Base-by-base conservation (phyloP, 768 basidiomycete genomes). In the Neoboletus subvelutipes region DNA sequence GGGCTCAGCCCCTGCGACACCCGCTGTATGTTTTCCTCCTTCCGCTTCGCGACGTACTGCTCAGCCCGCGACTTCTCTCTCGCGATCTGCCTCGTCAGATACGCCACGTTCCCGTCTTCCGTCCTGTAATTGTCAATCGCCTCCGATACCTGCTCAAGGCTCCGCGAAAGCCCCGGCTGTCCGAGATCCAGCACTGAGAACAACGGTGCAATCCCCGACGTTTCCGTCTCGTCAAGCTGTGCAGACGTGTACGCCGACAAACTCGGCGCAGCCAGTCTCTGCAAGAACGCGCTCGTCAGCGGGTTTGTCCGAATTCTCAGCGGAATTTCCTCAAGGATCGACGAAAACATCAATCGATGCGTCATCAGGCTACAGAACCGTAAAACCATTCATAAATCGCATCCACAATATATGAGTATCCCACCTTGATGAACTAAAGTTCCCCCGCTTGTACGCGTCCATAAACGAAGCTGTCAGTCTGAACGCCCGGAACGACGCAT, bases 41-140 rank as follows among this genome's bases (percentile, higher is more conserved):
- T 91, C 54, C 93, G 85, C 73, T 94, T 94, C 65, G 83, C 80
- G 52, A 94, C 74, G 67, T 88, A 87, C 52, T 80, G 78, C 54
- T 97, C 94, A 49, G 92, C 91, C 58, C 83, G 84, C 43, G 80
- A 74, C 67, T 84, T 87, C 72, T 97, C 94, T 31, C 94, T 83
- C 31, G 87, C 87, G 67, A 95, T 95, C 71, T 95, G 94, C 53
- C 94, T 86, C 45, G 80, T 80, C 63, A 92, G 76, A 78, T 93
- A 97, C 52, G 89, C 93, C 61, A 94, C 81, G 73, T 96, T 96
- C 50, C 92, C 90, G 67, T 95, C 91, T 73, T 97, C 94, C 53
- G 90, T 92, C 65, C 87, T 85, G 75, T 94, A 92, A 64, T 77
- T 82, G 74, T 94, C 92, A 57, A 96, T 78, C 0, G 88, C 84